A percentile compares a stretch with the other conserved stretches of the same genome.
These are phyloP conservation scores for Clavariopsis aquatica DNA, from an alignment of 495 filamentous ascomycete species.

Conservation along the genomic window DNA sequence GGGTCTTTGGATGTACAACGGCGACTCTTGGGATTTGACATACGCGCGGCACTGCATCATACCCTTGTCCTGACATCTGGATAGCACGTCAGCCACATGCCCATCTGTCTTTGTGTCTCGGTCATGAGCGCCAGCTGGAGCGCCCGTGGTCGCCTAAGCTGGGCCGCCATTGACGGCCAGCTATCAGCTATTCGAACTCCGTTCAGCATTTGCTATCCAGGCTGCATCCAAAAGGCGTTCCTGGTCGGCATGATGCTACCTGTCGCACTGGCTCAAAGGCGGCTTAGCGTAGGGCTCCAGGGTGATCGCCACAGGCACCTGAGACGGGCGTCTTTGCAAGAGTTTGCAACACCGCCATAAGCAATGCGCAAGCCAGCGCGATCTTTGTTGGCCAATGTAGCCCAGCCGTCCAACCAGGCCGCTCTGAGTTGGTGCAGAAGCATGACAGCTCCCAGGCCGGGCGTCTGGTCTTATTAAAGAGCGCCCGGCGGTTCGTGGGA, in stretches of 20 bases:
- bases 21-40: neutral
- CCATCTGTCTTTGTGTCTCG: neutral
- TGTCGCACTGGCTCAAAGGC: conserved; percentile 1
- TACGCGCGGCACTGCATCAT: neutral
- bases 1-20: neutral
- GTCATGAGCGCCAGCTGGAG: too few species aligned
- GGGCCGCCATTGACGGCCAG: too few species aligned
- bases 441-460: neutral
- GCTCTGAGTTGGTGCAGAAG: neutral
- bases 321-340: neutral
- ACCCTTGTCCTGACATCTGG: neutral
- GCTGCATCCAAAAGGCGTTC: neutral
- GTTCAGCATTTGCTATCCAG: neutral
- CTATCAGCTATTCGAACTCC: too few species aligned
- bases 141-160: too few species aligned
- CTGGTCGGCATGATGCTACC: neutral
- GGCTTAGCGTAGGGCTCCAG: conserved; percentile 8
- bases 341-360: neutral
- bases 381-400: neutral
- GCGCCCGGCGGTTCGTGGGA: neutral
- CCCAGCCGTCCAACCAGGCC: neutral
- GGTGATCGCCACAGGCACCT: conserved; percentile 2
- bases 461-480: neutral
- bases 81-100: neutral
- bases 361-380: neutral